These are phyloP conservation scores for Daedaleopsis nitida DNA, from an alignment of 768 basidiomycete species.

Conservation along the genomic window DNA sequence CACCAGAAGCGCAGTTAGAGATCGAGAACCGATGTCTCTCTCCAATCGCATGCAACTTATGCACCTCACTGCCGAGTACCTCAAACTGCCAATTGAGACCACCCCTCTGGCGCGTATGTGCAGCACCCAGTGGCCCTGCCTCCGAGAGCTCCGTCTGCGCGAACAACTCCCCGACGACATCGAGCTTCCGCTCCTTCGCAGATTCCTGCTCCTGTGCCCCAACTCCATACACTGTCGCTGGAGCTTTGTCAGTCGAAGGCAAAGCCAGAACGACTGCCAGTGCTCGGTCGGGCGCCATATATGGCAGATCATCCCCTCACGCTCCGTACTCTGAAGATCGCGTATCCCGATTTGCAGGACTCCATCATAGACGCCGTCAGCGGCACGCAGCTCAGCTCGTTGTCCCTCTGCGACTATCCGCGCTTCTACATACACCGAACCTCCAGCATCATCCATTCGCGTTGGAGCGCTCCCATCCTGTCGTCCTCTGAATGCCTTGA, in stretches of 20 bases:
- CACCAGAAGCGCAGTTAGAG: not conserved
- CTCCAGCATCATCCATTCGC: not conserved
- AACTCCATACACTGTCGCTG: not conserved
- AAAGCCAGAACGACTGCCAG: not conserved
- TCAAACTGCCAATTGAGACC: not conserved
- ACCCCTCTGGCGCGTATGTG: not conserved
- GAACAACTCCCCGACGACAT: not conserved
- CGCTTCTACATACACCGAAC: not conserved
- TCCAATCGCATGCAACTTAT: not conserved
- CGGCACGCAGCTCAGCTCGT: not conserved
- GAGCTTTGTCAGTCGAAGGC: not conserved
- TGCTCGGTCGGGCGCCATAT: not conserved
- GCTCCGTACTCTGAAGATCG: not conserved
- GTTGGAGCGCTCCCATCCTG: not conserved
- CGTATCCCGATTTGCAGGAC: not conserved
- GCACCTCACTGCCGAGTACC: not conserved
- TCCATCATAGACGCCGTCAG: not conserved
- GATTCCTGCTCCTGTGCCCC: not conserved
- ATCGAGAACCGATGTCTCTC: not conserved
- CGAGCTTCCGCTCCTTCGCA: not conserved
- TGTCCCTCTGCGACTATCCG: not conserved
- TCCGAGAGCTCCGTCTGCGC: not conserved
- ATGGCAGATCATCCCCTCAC: not conserved
- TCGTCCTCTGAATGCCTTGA: not conserved
- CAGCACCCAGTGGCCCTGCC: not conserved